These are phyloP conservation scores for Silene latifolia DNA, from an alignment of 148 eudicot species.

Conservation along the genomic window DNA sequence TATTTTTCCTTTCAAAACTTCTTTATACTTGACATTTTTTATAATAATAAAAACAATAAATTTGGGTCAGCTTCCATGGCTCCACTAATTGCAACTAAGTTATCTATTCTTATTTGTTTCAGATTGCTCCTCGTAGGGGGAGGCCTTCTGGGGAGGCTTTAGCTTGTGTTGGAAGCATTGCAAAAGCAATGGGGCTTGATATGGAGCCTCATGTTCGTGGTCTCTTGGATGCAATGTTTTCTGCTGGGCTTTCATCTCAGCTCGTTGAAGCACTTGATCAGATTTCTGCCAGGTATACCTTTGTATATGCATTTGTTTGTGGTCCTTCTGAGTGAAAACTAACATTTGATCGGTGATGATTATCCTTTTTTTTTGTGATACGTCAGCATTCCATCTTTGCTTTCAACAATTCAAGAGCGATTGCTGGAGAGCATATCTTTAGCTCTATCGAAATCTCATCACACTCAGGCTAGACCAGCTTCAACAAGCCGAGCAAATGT, in stretches of 20 bases:
- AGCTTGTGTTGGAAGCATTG: slow-evolving; percentile 83
- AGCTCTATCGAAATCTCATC: slow-evolving; percentile 66
- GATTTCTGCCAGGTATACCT: slow-evolving; percentile 44
- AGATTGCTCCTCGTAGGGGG: slow-evolving; percentile 99
- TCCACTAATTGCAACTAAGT: background rate
- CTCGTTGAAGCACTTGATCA: slow-evolving; percentile 77
- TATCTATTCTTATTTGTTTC: slow-evolving; percentile 19
- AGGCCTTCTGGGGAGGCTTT: slow-evolving; percentile 91
- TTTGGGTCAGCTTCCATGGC: background rate
- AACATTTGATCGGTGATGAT: background rate
- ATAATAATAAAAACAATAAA: background rate
- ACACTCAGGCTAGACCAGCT: slow-evolving; percentile 52
- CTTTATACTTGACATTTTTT: background rate
- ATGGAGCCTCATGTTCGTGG: slow-evolving; percentile 83
- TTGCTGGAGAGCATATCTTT: slow-evolving; percentile 74
- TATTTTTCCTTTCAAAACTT: background rate
- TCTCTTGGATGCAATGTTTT: slow-evolving; percentile 90
- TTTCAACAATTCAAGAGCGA: slow-evolving; percentile 79
- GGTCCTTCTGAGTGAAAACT: background rate
- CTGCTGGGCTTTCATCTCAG: slow-evolving; percentile 79
- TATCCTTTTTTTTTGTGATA: slow-evolving; percentile 5
- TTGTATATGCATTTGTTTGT: background rate
- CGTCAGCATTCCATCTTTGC: slow-evolving; percentile 83
- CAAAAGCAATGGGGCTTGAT: slow-evolving; percentile 85
- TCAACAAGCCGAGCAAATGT: slow-evolving; percentile 45